Conservation (phyloP, 176 grass and related monocot species). For the Sorghum bicolor region Sorghum_bicolor_NCBIv3 NC_012871.2:10815001-10815500, state of each 20-base stretch:
- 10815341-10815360: too few species aligned
- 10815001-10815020: constrained; percentile 51
- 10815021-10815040: background rate
- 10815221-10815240: background rate
- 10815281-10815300: background rate
- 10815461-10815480: too few species aligned
- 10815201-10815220: background rate
- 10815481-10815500: too few species aligned
- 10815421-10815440: too few species aligned
- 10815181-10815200: background rate
- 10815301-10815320: background rate
- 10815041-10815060: constrained; percentile 4
- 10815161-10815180: background rate
- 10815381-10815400: too few species aligned
- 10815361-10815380: too few species aligned
- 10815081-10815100: constrained; percentile 6
- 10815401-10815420: too few species aligned
- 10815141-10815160: background rate
- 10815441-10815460: too few species aligned
- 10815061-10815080: background rate
- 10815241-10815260: background rate
- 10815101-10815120: background rate
- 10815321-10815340: too few species aligned
- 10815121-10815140: background rate
- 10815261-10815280: background rate